These are phyloP conservation scores for Pulveroboletus sp. DNA, from an alignment of 768 basidiomycete species.

Conservation along the genomic window DNA sequence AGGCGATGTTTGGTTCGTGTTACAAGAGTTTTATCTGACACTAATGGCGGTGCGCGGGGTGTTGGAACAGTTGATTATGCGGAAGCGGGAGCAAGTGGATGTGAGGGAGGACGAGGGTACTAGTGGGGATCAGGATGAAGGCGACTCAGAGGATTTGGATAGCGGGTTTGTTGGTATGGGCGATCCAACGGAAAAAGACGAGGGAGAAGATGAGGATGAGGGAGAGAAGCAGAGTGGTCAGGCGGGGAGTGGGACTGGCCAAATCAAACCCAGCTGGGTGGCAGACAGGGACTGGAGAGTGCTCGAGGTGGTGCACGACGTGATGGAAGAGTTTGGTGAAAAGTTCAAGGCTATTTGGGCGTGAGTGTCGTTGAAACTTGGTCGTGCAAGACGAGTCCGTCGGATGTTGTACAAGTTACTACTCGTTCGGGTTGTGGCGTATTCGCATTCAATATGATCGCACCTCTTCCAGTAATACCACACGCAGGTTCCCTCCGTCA, in stretches of 20 bases:
- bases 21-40: conserved; percentile 54
- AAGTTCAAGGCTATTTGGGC: conserved; percentile 68
- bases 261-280: conserved; percentile 35
- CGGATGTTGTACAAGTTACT: not conserved
- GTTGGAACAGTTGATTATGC: conserved; percentile 43
- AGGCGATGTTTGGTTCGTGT: conserved; percentile 61
- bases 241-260: not conserved
- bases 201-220: conserved; percentile 10
- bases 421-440: too few species aligned
- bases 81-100: conserved; percentile 18
- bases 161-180: conserved; percentile 29
- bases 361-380: conserved; percentile 4
- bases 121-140: conserved; percentile 10
- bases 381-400: not conserved
- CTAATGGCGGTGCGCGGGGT: conserved; percentile 45
- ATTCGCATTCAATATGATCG: too few species aligned
- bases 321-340: conserved; percentile 46
- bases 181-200: conserved; percentile 27
- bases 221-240: not conserved
- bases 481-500: too few species aligned
- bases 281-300: conserved; percentile 50
- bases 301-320: conserved; percentile 43
- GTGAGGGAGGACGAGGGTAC: conserved; percentile 10
- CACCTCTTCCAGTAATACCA: too few species aligned
- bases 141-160: conserved; percentile 22